Conservation (phyloP, 2,329 filamentous ascomycete genomes). For the Eurotiales sp. region DNA sequence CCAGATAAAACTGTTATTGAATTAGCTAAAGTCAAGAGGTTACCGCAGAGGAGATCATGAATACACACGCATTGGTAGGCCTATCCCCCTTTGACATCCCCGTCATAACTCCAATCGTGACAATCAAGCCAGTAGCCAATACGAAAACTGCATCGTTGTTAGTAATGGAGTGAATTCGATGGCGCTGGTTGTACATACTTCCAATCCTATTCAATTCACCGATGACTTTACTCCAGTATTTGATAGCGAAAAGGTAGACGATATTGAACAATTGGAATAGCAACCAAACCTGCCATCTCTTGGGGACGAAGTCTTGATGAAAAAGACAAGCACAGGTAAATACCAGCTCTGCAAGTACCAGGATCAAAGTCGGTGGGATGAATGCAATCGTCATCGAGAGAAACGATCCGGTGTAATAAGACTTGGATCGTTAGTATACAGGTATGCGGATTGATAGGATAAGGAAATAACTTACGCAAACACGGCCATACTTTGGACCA, state of each 20-base stretch:
- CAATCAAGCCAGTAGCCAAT: background rate
- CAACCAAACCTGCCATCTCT: background rate
- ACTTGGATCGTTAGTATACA: background rate
- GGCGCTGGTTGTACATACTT: background rate
- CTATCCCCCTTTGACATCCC: background rate
- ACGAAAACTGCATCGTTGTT: background rate
- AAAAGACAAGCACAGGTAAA: background rate
- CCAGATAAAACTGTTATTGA: background rate
- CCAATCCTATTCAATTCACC: background rate
- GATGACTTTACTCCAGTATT: background rate
- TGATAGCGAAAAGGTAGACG: background rate
- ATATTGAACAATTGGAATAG: background rate
- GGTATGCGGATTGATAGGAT: background rate
- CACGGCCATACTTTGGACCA: background rate
- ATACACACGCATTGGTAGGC: background rate
- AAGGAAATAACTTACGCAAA: background rate
- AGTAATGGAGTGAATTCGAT: background rate
- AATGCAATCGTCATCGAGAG: background rate
- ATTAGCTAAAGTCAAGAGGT: background rate
- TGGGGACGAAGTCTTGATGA: background rate
- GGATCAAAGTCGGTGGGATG: conserved; percentile 2
- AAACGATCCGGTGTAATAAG: background rate
- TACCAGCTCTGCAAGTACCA: background rate
- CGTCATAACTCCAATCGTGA: background rate
- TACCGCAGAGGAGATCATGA: background rate